Evolutionary conservation across 78 protist genomes (phyloP), one percentile per base, ranked within the genome.

Genomic region (Creolimax fragrantissima): DNA sequence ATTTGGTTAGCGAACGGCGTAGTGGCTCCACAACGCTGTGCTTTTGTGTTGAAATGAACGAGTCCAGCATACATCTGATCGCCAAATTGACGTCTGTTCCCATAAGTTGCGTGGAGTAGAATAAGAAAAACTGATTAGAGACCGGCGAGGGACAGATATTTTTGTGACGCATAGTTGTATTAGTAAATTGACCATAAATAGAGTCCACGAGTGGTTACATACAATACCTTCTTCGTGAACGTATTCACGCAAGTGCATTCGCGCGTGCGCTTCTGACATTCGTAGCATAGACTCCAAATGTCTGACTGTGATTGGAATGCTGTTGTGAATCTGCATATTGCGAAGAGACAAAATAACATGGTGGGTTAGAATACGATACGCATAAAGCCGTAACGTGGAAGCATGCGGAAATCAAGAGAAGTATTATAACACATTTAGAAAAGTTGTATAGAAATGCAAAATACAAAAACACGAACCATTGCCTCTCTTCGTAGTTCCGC

Each of bases 241-340:
- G 7, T 88, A 36, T 24, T 95, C 97, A 4, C 99, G 95, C 67
- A 99, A 96, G 90, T 97, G 99, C 98, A 98, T 96, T 58, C 95
- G 89, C 5, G 99, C 99, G 47, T 93, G 95, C 11, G 99, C 99
- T 93, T 98, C 99, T 17, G 99, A 89, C 93, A 99, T 92, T 4
- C 99, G 97, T 32, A 97, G 91, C 90, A 98, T 94, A 7, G 98
- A 93, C 93, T 99, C 99, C 39, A 99, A 45, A 93, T 97, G 98
- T 24, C 99, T 95, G 35, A 97, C 98, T 0, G 99, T 97, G 93
- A 98, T 95, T 47, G 98, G 90, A 44, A 96, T 89, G 42, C 99
- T 98, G 66, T 97, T 97, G 36, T 92, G 24, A 39, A 3, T 36
- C 66, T n/a, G 35, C 3, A 4, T 41, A 32, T 36, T 42, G 6